phyloP scores from a whole-genome alignment of 805 yeast species.

The Torulaspora maleeae region DNA sequence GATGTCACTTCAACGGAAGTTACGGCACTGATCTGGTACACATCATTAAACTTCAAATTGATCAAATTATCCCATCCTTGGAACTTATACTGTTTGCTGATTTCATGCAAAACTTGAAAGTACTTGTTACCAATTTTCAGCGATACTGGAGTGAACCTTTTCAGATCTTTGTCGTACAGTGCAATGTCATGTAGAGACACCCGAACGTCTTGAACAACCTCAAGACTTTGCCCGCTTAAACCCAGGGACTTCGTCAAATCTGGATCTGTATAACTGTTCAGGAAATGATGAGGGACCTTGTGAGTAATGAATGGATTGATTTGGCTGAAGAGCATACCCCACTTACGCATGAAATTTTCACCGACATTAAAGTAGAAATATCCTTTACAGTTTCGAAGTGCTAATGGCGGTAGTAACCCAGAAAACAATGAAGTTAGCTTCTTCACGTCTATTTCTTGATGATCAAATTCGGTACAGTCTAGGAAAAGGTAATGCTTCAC shows the following conservation, averaged over 20 bases:
- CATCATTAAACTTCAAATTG: conserved; percentile 41
- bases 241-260: conserved; percentile 43
- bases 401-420: conserved; percentile 48
- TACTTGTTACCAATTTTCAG: conserved; percentile 66
- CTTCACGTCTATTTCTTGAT: conserved; percentile 20
- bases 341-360: conserved; percentile 26
- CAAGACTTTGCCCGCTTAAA: conserved; percentile 40
- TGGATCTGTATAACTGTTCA: conserved; percentile 45
- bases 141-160: conserved; percentile 55
- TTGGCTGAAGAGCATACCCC: conserved; percentile 24
- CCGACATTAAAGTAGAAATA: conserved; percentile 46
- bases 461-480: conserved; percentile 63
- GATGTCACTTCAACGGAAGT: conserved; percentile 40
- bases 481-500: conserved; percentile 55
- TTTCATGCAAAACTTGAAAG: conserved; percentile 51
- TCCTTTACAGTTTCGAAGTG: conserved; percentile 48
- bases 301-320: conserved; percentile 26
- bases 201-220: conserved; percentile 45
- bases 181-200: conserved; percentile 51
- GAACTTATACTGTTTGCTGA: conserved; percentile 41
- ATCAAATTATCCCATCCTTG: conserved; percentile 33
- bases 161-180: conserved; percentile 44
- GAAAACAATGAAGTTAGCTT: conserved; percentile 34
- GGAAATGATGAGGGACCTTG: conserved; percentile 37
- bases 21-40: conserved; percentile 41